phyloP scores from a whole-genome alignment of 331 rosid species.

The Quercus tomentella region DNA sequence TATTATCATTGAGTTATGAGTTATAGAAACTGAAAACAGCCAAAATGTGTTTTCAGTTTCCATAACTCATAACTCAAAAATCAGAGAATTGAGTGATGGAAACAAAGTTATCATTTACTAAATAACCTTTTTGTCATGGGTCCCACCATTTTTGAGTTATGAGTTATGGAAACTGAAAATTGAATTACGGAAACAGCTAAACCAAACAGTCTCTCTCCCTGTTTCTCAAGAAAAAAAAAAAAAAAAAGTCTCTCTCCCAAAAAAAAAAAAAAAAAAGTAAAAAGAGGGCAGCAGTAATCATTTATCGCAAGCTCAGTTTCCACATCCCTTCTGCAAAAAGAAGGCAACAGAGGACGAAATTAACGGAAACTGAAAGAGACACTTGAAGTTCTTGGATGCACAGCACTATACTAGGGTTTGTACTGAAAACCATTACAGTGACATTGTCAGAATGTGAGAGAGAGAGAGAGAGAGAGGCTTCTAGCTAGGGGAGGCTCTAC shows the following conservation, averaged over 20 bases:
- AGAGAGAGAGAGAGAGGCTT: neutral
- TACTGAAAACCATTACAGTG: neutral
- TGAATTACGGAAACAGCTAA: too few species aligned
- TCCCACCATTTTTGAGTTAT: too few species aligned
- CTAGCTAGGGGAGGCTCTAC: neutral
- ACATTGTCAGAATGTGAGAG: neutral
- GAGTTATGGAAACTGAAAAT: too few species aligned
- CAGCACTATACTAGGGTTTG: neutral
- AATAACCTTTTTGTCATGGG: too few species aligned
- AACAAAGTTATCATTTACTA: too few species aligned
- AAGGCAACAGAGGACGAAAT: neutral
- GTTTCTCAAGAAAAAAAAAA: too few species aligned
- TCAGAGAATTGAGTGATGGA: too few species aligned
- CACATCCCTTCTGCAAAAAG: neutral
- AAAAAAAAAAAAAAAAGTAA: neutral
- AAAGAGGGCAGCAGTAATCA: neutral
- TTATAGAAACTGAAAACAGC: too few species aligned
- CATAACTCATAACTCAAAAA: too few species aligned
- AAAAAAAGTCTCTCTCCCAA: neutral
- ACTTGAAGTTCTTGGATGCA: too few species aligned
- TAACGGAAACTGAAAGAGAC: neutral
- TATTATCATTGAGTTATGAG: too few species aligned
- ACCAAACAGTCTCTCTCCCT: neutral
- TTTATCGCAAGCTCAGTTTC: neutral
- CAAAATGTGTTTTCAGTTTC: too few species aligned